Conservation (phyloP, 2,329 filamentous ascomycete genomes). For the Sodiomyces alkalinus region DNA sequence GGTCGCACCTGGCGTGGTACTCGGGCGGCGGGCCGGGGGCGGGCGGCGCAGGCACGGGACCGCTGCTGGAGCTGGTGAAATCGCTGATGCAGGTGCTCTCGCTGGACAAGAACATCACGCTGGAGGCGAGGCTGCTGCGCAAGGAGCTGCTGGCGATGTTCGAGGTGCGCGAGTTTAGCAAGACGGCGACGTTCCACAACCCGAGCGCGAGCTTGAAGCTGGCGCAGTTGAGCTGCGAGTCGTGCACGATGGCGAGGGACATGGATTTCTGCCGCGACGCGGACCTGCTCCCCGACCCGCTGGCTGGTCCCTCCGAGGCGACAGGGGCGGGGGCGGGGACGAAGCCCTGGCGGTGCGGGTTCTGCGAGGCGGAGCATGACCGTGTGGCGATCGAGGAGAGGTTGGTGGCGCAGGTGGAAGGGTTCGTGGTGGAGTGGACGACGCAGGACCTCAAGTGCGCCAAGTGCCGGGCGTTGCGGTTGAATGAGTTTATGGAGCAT, state of each 20-base stretch:
- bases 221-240: constrained; percentile 66
- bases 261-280: constrained; percentile 87
- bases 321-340: constrained; percentile 12
- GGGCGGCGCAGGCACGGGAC: constrained; percentile 35
- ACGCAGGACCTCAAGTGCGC: constrained; percentile 79
- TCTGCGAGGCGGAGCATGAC: constrained; percentile 63
- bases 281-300: constrained; percentile 54
- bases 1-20: constrained; percentile 44
- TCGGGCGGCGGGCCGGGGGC: too few relatives aligned
- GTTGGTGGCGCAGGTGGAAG: constrained; percentile 63
- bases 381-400: constrained; percentile 72
- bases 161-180: constrained; percentile 86
- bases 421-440: constrained; percentile 62
- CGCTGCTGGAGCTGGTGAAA: constrained; percentile 83
- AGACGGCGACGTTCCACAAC: constrained; percentile 76
- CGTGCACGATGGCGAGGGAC: constrained; percentile 79
- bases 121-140: constrained; percentile 75
- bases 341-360: constrained; percentile 58
- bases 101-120: constrained; percentile 77
- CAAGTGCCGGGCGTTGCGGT: constrained; percentile 54
- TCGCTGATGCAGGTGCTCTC: constrained; percentile 82
- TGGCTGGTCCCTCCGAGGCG: too few relatives aligned
- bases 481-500: constrained; percentile 94
- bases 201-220: constrained; percentile 64
- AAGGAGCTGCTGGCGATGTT: constrained; percentile 84